phyloP scores from a whole-genome alignment of 108 stramenopile species.

The Conticribra weissflogii region DNA sequence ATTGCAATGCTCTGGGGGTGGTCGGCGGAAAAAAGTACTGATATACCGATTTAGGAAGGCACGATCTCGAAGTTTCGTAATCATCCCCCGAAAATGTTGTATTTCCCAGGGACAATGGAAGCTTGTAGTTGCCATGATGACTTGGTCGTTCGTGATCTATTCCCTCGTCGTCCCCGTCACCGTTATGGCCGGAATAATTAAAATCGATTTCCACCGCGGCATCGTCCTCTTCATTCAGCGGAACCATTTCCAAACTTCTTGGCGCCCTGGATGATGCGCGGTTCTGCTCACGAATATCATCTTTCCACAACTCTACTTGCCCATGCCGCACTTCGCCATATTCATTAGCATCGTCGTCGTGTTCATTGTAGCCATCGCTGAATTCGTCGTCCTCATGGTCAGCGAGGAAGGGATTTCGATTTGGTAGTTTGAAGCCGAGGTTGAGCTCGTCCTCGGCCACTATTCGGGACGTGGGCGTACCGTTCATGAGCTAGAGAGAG shows the following conservation, averaged over 20 bases:
- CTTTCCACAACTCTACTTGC: constrained; percentile 14
- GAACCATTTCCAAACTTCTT: constrained; percentile 5
- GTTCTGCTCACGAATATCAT: constrained; percentile 11
- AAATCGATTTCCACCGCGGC: neutral
- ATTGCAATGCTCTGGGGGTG: constrained; percentile 68
- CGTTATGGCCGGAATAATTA: constrained; percentile 10
- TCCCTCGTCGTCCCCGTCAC: constrained; percentile 6
- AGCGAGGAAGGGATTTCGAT: neutral
- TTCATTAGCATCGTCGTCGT: neutral
- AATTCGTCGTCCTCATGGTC: constrained; percentile 14
- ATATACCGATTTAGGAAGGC: constrained; percentile 23
- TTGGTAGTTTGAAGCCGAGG: too few species aligned
- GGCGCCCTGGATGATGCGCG: neutral
- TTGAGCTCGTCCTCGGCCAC: constrained; percentile 7
- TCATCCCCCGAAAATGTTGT: constrained; percentile 32
- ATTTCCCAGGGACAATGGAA: neutral
- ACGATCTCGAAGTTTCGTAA: constrained; percentile 22
- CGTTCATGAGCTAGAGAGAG: too few species aligned
- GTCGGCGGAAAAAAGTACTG: constrained; percentile 70
- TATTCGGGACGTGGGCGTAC: neutral
- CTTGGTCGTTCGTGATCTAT: neutral
- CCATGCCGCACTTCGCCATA: neutral
- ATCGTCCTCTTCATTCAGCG: neutral
- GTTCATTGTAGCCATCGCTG: neutral
- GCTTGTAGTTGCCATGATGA: neutral